Conservation (phyloP, 148 eudicot genomes). For the Arctostaphylos glauca region DNA sequence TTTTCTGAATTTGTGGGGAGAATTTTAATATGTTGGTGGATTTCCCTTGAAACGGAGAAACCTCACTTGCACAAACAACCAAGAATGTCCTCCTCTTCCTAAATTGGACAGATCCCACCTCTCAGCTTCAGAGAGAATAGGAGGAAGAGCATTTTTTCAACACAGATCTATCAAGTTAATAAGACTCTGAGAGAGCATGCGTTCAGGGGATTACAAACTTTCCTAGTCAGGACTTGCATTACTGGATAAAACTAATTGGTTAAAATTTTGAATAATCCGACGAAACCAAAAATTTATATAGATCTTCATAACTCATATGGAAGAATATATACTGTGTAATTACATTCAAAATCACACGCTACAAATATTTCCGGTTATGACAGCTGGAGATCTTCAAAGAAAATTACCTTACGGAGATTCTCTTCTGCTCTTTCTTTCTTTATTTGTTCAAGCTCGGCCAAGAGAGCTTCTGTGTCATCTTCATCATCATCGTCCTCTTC, state of each 20-base stretch:
- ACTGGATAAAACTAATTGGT: background rate
- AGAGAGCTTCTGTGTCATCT: constrained; percentile 91
- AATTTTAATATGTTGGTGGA: background rate
- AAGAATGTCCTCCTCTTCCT: background rate
- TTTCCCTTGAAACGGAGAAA: background rate
- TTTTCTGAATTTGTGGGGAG: background rate
- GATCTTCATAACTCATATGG: background rate
- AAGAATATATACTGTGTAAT: background rate
- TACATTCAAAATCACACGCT: background rate
- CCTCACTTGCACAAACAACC: constrained; percentile 1
- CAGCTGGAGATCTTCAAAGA: background rate
- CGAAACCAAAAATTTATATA: background rate
- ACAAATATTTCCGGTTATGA: background rate
- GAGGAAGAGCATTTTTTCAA: too few species aligned
- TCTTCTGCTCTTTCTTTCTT: constrained; percentile 94
- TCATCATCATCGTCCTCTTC: constrained; percentile 88
- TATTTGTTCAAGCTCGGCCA: constrained; percentile 88
- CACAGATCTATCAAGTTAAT: background rate
- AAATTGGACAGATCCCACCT: background rate
- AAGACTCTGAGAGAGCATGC: background rate
- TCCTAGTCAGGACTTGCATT: background rate
- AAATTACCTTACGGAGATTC: constrained; percentile 66
- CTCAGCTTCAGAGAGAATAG: background rate
- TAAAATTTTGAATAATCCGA: background rate
- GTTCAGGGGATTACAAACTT: background rate